phyloP scores from a whole-genome alignment of 495 filamentous ascomycete genomes.

The Daldinia concentrica region DNA sequence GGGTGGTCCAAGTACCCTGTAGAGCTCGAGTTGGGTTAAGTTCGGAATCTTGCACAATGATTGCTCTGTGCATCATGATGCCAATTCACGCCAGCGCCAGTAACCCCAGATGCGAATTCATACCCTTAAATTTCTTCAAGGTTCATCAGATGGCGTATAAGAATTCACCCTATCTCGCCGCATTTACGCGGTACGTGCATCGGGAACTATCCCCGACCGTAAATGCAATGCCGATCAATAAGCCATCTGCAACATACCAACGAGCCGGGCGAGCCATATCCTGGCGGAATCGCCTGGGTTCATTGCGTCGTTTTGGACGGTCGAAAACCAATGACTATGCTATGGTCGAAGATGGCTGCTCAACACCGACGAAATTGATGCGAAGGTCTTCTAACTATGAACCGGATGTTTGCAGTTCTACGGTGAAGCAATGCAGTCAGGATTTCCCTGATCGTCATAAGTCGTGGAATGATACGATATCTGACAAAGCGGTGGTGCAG shows the following conservation, averaged over 20 bases:
- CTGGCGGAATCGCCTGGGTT: conserved; percentile 10
- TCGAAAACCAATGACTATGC: conserved; percentile 15
- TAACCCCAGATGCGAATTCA: conserved; percentile 52
- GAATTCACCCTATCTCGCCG: conserved; percentile 54
- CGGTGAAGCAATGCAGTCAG: conserved; percentile 49
- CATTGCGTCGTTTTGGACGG: conserved; percentile 14
- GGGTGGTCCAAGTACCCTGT: conserved; percentile 54
- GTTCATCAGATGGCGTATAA: conserved; percentile 57
- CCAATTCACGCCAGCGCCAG: conserved; percentile 52
- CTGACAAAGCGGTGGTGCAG: conserved; percentile 1
- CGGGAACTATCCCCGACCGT: conserved; percentile 55
- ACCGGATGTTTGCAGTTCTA: conserved; percentile 55
- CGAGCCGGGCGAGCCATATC: conserved; percentile 7
- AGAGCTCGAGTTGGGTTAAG: conserved; percentile 30
- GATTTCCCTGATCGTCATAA: background rate
- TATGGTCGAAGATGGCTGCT: conserved; percentile 19
- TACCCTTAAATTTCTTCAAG: conserved; percentile 61
- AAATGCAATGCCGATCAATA: conserved; percentile 48
- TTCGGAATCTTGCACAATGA: conserved; percentile 48
- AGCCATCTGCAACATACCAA: conserved; percentile 34
- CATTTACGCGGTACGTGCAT: conserved; percentile 56
- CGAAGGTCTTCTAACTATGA: conserved; percentile 57
- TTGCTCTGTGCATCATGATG: conserved; percentile 56
- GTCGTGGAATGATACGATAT: conserved; percentile 15
- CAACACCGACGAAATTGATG: conserved; percentile 10